Base-by-base conservation (phyloP, 805 yeast genomes). In the Ascoidea asiatica region DNA sequence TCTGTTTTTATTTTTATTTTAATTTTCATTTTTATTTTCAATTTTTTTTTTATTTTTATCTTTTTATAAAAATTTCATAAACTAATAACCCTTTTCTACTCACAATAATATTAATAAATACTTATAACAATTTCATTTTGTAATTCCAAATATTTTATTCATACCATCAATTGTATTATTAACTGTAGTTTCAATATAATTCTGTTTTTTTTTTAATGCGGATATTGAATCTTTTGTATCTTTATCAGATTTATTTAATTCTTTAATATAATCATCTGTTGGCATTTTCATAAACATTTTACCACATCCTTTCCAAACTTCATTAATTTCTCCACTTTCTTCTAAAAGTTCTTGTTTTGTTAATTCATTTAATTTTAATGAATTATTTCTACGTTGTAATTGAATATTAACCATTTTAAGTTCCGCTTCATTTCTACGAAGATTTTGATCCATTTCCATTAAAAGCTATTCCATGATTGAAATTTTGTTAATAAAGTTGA, bases 301-400 rank as follows among this genome's bases (percentile, higher is more conserved):
- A 4, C 52, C 52, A 11, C 47, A 42, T 13, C 52, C 52, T 38
- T 49, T 49, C 52, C 52, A 49, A 6, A 48, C 48, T 22, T 37
- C 21, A 29, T 35, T 17, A 21, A 15, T 18, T 19, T 39, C 21
- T 6, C n/a, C 19, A 15, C 35, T 19, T 20, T 41, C 41, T 6
- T 39, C 39, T 22, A 37, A 15, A 4, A 17, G 21, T 15, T 43
- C 44, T 1, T 21, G 13, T 8, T 38, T n/a, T 4, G 52, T 49
- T 33, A 49, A 37, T 15, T 49, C 48, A 40, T 49, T 49, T 17
- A 49, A 40, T 38, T 49, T 49, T 38, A 47, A 22, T 13, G 39
- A 38, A 33, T 44, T 47, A 23, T 38, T 41, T 20, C 48, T 22
- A n/a, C 50, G 39, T 33, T 49, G 50, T 5, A 47, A 35, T 21